These are phyloP conservation scores for Alternaria rosae DNA, from an alignment of 2,329 filamentous ascomycete genomes.

Conservation along the genomic window DNA sequence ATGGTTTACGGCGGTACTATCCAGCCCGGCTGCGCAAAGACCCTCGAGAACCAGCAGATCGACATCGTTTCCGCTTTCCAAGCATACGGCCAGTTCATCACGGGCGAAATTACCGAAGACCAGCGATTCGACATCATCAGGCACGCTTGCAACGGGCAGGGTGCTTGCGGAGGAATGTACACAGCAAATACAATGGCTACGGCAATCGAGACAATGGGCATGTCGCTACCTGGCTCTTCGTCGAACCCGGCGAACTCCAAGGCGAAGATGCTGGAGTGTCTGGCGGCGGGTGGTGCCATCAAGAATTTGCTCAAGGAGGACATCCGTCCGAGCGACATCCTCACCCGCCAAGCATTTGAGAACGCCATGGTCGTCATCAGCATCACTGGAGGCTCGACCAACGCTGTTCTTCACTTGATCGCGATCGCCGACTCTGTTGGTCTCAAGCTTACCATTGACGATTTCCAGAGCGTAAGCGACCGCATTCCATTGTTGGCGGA, in stretches of 20 bases:
- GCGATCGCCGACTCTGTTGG: slow-evolving; percentile 60
- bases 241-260: slow-evolving; percentile 60
- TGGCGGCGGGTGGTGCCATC: slow-evolving; percentile 59
- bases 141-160: slow-evolving; percentile 83
- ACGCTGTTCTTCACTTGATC: slow-evolving; percentile 60
- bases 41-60: slow-evolving; percentile 72
- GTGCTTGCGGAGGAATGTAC: slow-evolving; percentile 84
- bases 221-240: slow-evolving; percentile 60
- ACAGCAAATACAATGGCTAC: slow-evolving; percentile 63
- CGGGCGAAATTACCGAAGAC: slow-evolving; percentile 89
- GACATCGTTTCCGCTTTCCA: slow-evolving; percentile 99
- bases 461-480: slow-evolving; percentile 60
- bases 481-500: slow-evolving; percentile 60
- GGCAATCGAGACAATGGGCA: slow-evolving; percentile 60
- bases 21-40: slow-evolving; percentile 84
- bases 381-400: slow-evolving; percentile 60
- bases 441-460: slow-evolving; percentile 59
- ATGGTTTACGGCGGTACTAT: slow-evolving; percentile 99
- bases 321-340: slow-evolving; percentile 58
- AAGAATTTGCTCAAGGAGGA: slow-evolving; percentile 60
- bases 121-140: slow-evolving; percentile 94
- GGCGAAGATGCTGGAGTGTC: slow-evolving; percentile 59
- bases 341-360: slow-evolving; percentile 59
- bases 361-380: slow-evolving; percentile 62
- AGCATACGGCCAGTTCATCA: slow-evolving; percentile 93